Evolutionary conservation across 2,329 filamentous ascomycete species (phyloP), one percentile per base, ranked within the genome.

Genomic region (Microcyclosporella mali): DNA sequence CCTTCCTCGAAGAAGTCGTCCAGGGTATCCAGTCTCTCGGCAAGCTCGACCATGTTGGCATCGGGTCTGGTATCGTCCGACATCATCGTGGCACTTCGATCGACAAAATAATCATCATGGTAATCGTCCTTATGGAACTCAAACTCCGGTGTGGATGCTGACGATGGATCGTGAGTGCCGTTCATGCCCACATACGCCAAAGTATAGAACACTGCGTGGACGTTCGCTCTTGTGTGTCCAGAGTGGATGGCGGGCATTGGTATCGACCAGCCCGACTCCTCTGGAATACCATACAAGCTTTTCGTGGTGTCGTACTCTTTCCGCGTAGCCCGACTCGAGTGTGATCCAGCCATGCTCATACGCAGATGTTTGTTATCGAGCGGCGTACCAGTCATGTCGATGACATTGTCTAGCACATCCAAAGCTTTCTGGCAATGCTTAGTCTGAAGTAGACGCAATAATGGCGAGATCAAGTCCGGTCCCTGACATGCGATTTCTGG

Each of bases 331-430:
- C 85, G 84, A 41, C 64, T 72, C 0, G 88, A 92, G 2, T 88
- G 88, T 1, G 85, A 82, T 10, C 86, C 84, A 4, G 88, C 89
- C 88, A 98, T 95, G 65, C 90, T 97, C 94, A 98, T 98, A 30
- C 92, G 81, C 45, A 98, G 70, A 60, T 97, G 88, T 56, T 95
- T 88, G 56, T 86, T 88, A 64, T 97, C 92, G 76, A 95, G 88
- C 1, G 90, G 85, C 25, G 68, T 72, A 3, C 87, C 85, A 0
- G 88, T 88, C 72, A 97, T 90, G 19, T 85, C 87, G 78, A 95
- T 94, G 56, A 97, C 92, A 51, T 90, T 86, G 64, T 98, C 92
- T 45, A 98, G 72, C 1, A 98, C 90, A 52, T 88, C 81, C 8
- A 98, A 71, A 9, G 92, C 92, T 59, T 95, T 85, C 64, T 92